A percentile compares a stretch with the other conserved stretches of the same genome.
These are phyloP conservation scores for Calvatia gigantea DNA, from an alignment of 768 basidiomycete genomes.

Conservation along the genomic window DNA sequence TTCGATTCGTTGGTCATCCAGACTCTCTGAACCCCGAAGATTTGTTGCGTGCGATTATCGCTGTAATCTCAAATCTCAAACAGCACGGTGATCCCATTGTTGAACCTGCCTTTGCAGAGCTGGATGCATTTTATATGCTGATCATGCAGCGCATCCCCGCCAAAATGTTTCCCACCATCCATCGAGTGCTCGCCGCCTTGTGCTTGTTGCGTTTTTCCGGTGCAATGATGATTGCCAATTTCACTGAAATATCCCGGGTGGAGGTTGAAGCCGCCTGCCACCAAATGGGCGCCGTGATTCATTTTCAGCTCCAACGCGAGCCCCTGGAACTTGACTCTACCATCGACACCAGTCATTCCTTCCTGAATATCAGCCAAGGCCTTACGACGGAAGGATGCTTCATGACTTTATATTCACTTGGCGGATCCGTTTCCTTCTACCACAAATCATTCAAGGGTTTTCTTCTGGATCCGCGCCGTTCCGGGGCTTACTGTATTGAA, in stretches of 20 bases:
- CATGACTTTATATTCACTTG: neutral
- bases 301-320: neutral
- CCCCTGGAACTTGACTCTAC: neutral
- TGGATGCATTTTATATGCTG: constrained; percentile 15
- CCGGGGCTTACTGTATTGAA: neutral
- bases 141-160: constrained; percentile 6
- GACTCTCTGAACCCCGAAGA: constrained; percentile 4
- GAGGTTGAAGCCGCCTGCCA: neutral
- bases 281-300: neutral
- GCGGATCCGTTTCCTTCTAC: neutral
- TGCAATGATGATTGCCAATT: neutral
- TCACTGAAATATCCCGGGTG: neutral
- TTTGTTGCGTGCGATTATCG: neutral
- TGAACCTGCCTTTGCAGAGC: neutral
- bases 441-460: neutral
- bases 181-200: constrained; percentile 19
- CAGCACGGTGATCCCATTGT: too few relatives aligned
- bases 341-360: neutral
- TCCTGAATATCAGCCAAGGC: neutral
- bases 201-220: too few relatives aligned
- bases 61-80: neutral
- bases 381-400: neutral
- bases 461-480: neutral
- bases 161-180: constrained; percentile 30
- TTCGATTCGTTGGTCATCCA: constrained; percentile 22